Conservation (phyloP, 2,329 filamentous ascomycete species). For the Ramichloridium luteum region DNA sequence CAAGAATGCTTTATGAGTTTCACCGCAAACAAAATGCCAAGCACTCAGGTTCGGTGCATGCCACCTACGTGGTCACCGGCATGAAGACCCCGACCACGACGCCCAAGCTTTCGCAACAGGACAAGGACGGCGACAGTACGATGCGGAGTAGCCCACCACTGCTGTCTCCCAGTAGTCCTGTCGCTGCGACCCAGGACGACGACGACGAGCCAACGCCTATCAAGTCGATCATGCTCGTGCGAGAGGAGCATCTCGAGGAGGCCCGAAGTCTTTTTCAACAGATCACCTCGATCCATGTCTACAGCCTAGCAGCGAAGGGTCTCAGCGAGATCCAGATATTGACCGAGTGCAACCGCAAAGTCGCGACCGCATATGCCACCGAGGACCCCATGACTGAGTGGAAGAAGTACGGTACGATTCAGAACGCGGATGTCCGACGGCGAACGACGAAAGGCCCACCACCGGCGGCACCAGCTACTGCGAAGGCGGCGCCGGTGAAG, state of each 20-base stretch:
- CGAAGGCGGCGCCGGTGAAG: conserved; percentile 14
- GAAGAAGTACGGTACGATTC: conserved; percentile 59
- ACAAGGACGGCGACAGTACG: conserved; percentile 45
- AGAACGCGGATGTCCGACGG: conserved; percentile 56
- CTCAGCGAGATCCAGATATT: conserved; percentile 57
- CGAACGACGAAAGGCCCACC: conserved; percentile 30
- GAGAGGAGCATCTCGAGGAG: conserved; percentile 25
- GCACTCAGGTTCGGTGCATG: conserved; percentile 63
- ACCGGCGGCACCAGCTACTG: conserved; percentile 13
- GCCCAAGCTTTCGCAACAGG: conserved; percentile 32
- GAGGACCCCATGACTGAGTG: conserved; percentile 49
- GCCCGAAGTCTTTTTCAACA: conserved; percentile 55
- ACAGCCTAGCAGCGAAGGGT: conserved; percentile 63
- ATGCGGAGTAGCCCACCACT: conserved; percentile 55
- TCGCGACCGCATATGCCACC: conserved; percentile 42
- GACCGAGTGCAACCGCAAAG: conserved; percentile 54
- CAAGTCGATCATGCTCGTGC: conserved; percentile 19
- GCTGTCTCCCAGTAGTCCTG: conserved; percentile 52
- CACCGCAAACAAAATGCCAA: conserved; percentile 65
- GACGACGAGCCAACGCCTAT: conserved; percentile 41
- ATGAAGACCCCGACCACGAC: conserved; percentile 35
- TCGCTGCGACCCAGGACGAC: conserved; percentile 36
- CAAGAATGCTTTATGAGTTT: conserved; percentile 78
- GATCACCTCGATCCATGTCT: conserved; percentile 73
- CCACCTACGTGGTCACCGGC: conserved; percentile 82